phyloP scores from a whole-genome alignment of 352 stramenopile genomes.

The Phytophthora agathidicida region DNA sequence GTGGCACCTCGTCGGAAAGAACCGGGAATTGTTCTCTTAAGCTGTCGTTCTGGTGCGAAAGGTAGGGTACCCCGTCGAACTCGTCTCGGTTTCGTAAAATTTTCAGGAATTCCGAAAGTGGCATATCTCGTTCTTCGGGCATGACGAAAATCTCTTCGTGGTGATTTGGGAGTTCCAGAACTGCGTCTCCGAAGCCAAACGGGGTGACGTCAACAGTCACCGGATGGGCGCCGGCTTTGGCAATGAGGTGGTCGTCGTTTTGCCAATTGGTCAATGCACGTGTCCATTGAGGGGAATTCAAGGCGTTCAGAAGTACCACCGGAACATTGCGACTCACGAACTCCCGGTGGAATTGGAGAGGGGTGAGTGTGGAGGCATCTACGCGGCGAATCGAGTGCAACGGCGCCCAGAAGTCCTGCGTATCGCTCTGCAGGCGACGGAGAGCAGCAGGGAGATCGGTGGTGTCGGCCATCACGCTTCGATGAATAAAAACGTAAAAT shows the following conservation, averaged over 20 bases:
- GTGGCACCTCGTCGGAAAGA: conserved; percentile 68
- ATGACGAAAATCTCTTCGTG: conserved; percentile 67
- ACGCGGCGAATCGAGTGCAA: conserved; percentile 56
- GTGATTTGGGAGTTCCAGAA: conserved; percentile 46
- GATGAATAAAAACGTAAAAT: too few relatives aligned
- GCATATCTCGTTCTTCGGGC: conserved; percentile 83
- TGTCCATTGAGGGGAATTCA: conserved; percentile 61
- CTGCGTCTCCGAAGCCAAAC: conserved; percentile 72
- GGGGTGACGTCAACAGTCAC: conserved; percentile 86
- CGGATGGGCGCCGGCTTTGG: conserved; percentile 39
- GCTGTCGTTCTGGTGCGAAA: conserved; percentile 88
- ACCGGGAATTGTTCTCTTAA: conserved; percentile 71
- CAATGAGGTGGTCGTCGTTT: conserved; percentile 59
- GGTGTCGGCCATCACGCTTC: too few relatives aligned
- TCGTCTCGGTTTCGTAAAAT: conserved; percentile 50
- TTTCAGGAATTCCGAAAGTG: conserved; percentile 57
- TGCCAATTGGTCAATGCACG: conserved; percentile 55
- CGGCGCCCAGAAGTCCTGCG: conserved; percentile 77
- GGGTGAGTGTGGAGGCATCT: conserved; percentile 44
- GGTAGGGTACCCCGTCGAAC: conserved; percentile 82
- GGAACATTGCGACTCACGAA: conserved; percentile 83
- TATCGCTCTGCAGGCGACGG: conserved; percentile 58
- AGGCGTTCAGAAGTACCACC: conserved; percentile 73
- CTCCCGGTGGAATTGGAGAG: conserved; percentile 73
- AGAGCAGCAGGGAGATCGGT: conserved; percentile 11